Percentiles rank a stretch among this genome's conserved stretches.
phyloP scores from a whole-genome alignment of 2,329 filamentous ascomycete species.

The Trichoderma citrinoviride region DNA sequence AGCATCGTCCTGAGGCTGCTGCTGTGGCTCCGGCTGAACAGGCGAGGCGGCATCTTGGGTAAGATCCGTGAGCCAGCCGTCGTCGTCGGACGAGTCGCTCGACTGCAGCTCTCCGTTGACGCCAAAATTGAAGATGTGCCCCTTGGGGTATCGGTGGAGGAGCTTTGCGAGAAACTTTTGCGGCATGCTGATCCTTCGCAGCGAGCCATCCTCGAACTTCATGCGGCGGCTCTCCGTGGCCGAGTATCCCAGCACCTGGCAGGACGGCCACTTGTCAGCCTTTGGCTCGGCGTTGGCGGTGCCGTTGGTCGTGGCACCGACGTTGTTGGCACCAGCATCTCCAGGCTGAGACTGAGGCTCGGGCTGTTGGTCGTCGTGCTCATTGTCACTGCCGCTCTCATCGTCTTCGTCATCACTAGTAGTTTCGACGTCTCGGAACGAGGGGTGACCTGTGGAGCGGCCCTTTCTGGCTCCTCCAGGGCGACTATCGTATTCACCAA shows the following conservation, averaged over 20 bases:
- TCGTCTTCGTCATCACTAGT: constrained; percentile 26
- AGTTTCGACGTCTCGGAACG: constrained; percentile 21
- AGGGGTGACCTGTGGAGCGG: not conserved
- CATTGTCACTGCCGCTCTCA: not conserved
- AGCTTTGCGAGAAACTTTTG: constrained; percentile 43
- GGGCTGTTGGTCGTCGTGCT: not conserved
- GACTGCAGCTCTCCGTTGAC: constrained; percentile 37
- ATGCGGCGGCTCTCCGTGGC: constrained; percentile 35
- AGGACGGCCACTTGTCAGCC: constrained; percentile 23
- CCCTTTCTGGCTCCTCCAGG: not conserved
- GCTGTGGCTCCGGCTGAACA: not conserved
- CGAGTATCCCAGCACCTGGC: constrained; percentile 41
- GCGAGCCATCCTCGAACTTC: constrained; percentile 28
- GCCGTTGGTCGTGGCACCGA: not conserved
- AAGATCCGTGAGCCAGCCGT: constrained; percentile 19
- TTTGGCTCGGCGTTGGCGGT: constrained; percentile 6
- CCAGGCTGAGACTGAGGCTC: not conserved
- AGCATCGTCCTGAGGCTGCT: not conserved
- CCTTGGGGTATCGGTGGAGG: constrained; percentile 45
- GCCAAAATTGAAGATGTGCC: constrained; percentile 47
- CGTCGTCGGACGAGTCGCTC: constrained; percentile 33
- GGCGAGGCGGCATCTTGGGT: not conserved
- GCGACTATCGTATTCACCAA: constrained; percentile 17
- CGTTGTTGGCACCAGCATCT: not conserved
- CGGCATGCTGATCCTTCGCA: constrained; percentile 31